Evolutionary conservation across 805 yeast genomes (phyloP), one percentile per base, ranked within the genome.

Genomic region (Brettanomyces anomalus): DNA sequence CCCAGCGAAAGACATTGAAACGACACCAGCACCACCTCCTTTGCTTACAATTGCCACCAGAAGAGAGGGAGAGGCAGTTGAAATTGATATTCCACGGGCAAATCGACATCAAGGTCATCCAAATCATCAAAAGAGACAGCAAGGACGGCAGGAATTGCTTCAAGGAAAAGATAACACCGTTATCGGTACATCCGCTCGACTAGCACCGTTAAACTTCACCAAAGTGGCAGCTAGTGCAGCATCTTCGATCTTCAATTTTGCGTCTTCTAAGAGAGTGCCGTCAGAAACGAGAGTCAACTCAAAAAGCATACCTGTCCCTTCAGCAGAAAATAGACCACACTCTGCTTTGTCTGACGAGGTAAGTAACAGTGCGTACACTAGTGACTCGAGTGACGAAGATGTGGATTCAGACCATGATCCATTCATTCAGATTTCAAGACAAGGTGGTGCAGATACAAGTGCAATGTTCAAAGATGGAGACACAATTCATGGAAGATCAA

Each of bases 11-110:
- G 24, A 18, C 18, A 16, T 33, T 6, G 46, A 43, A 0, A 46
- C 68, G 6, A 70, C 75, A 0, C 76, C 77, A 7, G 68, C 75
- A 1, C 81, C 81, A 0, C 76, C 80, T 1, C 83, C 82, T n/a
- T 72, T 64, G 54, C 76, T 85, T 80, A 84, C 94, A 0, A 85
- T 85, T 40, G 89, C 94, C 1, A 84, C 93, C 0, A 82, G 90
- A 0, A 62, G 88, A 49, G 74, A 76, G 33, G 94, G 94, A 5
- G 93, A 80, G 51, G 75, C 90, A 0, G 75, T 84, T 2, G 93
- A 85, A 54, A 84, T 85, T 21, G 81, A 82, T 3, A 64, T 57
- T 5, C 59, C 61, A 2, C 53, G 60, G 33, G 44, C 37, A 35
- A 18, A 35, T 16, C 24, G 54, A 15, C 33, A 15, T 24, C 17